Percentiles rank a stretch among this genome's conserved stretches.
Conservation (phyloP, 768 basidiomycete species). For the Xerocomus spinulosus region DNA sequence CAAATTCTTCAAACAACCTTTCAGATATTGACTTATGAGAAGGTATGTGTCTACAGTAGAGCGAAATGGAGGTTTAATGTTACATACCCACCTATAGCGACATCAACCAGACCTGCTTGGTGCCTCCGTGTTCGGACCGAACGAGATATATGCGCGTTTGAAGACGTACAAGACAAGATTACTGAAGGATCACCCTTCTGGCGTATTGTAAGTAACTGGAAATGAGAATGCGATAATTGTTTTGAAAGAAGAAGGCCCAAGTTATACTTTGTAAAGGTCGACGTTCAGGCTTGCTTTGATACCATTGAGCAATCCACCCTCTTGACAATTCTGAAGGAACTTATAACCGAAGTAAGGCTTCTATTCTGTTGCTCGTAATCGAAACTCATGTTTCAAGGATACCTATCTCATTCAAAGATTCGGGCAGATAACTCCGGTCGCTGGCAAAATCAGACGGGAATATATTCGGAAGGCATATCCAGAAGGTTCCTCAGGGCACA, state of each 20-base stretch:
- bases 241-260: slow-evolving; percentile 54
- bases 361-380: background rate
- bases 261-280: slow-evolving; percentile 94
- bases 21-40: slow-evolving; percentile 83
- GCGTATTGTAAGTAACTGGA: slow-evolving; percentile 47
- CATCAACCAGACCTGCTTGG: slow-evolving; percentile 62
- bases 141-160: slow-evolving; percentile 75
- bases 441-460: slow-evolving; percentile 52
- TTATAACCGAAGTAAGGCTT: slow-evolving; percentile 68
- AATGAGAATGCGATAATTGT: background rate
- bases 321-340: slow-evolving; percentile 63
- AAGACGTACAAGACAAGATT: slow-evolving; percentile 64
- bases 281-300: slow-evolving; percentile 95
- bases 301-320: slow-evolving; percentile 88
- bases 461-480: slow-evolving; percentile 62
- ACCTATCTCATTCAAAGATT: slow-evolving; percentile 67
- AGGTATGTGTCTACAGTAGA: slow-evolving; percentile 40
- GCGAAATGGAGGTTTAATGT: background rate
- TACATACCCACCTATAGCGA: slow-evolving; percentile 41
- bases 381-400: slow-evolving; percentile 44
- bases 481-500: slow-evolving; percentile 43
- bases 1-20: slow-evolving; percentile 81
- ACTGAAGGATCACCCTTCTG: slow-evolving; percentile 33
- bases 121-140: slow-evolving; percentile 75
- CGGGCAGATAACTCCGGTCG: slow-evolving; percentile 55